These are phyloP conservation scores for Xanthoconium stramineum DNA, from an alignment of 768 basidiomycete genomes.

Conservation along the genomic window DNA sequence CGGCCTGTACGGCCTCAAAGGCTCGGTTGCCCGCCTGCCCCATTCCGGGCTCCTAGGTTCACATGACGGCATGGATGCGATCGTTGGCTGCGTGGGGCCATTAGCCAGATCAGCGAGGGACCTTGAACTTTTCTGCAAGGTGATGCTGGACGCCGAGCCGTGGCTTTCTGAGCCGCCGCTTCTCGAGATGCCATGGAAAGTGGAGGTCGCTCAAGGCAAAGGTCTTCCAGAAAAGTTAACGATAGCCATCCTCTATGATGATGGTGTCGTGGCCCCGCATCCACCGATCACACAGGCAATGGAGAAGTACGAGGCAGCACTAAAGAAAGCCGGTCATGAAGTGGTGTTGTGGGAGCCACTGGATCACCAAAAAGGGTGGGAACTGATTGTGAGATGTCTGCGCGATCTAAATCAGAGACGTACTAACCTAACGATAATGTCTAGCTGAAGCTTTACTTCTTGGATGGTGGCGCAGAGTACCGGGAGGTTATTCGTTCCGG, in stretches of 20 bases:
- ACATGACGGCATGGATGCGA: slow-evolving; percentile 52
- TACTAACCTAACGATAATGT: slow-evolving; percentile 20
- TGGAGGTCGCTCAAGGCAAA: slow-evolving; percentile 35
- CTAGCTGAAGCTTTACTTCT: slow-evolving; percentile 45
- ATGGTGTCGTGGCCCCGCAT: slow-evolving; percentile 48
- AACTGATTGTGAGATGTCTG: slow-evolving; percentile 38
- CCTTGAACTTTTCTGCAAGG: slow-evolving; percentile 45
- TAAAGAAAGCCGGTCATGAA: slow-evolving; percentile 47
- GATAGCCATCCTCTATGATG: slow-evolving; percentile 49
- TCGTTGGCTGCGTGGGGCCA: slow-evolving; percentile 49
- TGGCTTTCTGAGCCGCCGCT: slow-evolving; percentile 47
- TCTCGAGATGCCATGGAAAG: slow-evolving; percentile 49
- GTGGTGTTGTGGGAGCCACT: slow-evolving; percentile 49
- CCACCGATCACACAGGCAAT: slow-evolving; percentile 46
- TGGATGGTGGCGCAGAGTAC: slow-evolving; percentile 49
- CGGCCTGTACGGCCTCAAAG: slow-evolving; percentile 44
- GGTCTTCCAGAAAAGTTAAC: slow-evolving; percentile 40
- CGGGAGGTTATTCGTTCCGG: slow-evolving; percentile 32
- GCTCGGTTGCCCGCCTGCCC: slow-evolving; percentile 48
- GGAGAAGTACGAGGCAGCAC: slow-evolving; percentile 35
- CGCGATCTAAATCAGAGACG: background rate
- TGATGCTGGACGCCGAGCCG: slow-evolving; percentile 44
- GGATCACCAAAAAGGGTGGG: slow-evolving; percentile 44
- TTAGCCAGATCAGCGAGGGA: slow-evolving; percentile 48
- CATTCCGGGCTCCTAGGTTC: slow-evolving; percentile 49